Evolutionary conservation across 2,329 filamentous ascomycete genomes (phyloP), one percentile per base, ranked within the genome.

Genomic region (Tolypocladium nubicola): DNA sequence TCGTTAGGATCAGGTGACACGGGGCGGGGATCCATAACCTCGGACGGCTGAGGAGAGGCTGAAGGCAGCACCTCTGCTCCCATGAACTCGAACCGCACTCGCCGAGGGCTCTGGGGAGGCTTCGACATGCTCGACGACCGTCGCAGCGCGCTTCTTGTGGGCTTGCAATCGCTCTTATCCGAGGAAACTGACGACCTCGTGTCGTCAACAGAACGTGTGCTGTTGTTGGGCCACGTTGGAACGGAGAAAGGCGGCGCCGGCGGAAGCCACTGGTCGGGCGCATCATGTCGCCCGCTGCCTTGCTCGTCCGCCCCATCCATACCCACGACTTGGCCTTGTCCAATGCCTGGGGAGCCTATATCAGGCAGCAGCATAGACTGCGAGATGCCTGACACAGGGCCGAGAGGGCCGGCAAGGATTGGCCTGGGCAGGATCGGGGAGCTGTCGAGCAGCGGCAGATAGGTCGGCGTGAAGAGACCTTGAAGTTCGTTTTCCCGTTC

Each of bases 381-480:
- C 52, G 58, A 57, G 57, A 56, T 39, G 30, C 30, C 53, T 50
- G 57, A 38, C 37, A 19, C 26, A 43, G 39, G 19, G 55, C 23
- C 39, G 57, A 53, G 7, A 47, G 61, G 43, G 57, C 58, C 59
- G 54, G 64, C 56, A 45, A 62, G 54, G 41, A 61, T 61, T 56
- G 64, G 55, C 52, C 57, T 60, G 43, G 65, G 64, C 50, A 63
- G 60, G 57, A 61, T 59, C 53, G 65, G 64, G 58, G 66, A 65
- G 60, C 75, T 74, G 62, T 85, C 83, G 56, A 87, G 77, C 57
- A 87, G 73, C 50, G 83, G 83, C 57, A 87, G 76, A 64, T 81
- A 87, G 60, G 73, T 79, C 35, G 83, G 84, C 40, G 79, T 85
- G 65, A 87, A 86, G 59, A 87, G 70, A 60, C 83, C 83, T 61